phyloP scores from a whole-genome alignment of 1,284 basidiomycete species.

The Ceratobasidium theobromae region DNA sequence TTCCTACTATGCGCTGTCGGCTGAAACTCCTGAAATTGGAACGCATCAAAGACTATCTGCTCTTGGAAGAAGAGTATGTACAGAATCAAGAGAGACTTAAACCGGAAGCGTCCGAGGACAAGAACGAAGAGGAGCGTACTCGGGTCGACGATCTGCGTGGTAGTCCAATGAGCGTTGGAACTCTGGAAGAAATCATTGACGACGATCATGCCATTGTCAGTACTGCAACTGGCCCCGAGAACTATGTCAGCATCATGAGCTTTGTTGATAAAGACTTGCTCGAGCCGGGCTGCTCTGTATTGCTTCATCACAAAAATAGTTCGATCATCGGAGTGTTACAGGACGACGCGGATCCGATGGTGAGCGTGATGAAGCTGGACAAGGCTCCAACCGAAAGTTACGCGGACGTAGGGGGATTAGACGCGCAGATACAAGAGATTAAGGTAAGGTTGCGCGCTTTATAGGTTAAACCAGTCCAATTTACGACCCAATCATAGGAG shows the following conservation, averaged over 20 bases:
- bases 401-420: conserved; percentile 96
- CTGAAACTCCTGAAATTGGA: conserved; percentile 96
- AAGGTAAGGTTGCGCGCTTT: conserved; percentile 57
- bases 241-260: conserved; percentile 98
- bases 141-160: conserved; percentile 95
- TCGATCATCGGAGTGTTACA: conserved; percentile 94
- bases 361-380: conserved; percentile 98
- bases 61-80: conserved; percentile 97
- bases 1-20: conserved; percentile 93
- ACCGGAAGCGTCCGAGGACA: conserved; percentile 86
- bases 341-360: conserved; percentile 97
- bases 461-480: too few species aligned
- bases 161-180: conserved; percentile 95
- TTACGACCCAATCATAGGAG: conserved; percentile 62
- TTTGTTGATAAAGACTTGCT: conserved; percentile 99
- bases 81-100: conserved; percentile 91
- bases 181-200: conserved; percentile 98
- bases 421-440: conserved; percentile 97
- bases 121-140: conserved; percentile 92
- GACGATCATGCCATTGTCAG: conserved; percentile 99
- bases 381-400: conserved; percentile 99
- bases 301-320: conserved; percentile 96
- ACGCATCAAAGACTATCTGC: conserved; percentile 96
- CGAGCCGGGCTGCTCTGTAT: conserved; percentile 93
- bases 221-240: conserved; percentile 92